These are phyloP conservation scores for Phyllostachys edulis DNA, from an alignment of 176 grass and related monocot species.

Conservation along the genomic window DNA sequence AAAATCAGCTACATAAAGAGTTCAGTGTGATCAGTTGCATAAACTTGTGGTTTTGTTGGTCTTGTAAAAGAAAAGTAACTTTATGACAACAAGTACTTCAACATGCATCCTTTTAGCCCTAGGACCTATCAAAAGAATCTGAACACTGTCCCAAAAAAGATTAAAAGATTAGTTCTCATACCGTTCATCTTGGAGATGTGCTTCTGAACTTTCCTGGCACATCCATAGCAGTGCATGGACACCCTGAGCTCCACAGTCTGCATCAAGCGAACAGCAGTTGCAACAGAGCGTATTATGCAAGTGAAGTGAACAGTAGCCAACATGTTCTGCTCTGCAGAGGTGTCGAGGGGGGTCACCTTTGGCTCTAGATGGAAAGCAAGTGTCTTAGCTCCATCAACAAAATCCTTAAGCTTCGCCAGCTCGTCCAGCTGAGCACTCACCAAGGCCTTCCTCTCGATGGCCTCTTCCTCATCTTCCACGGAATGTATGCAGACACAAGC, in stretches of 20 bases:
- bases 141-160: not conserved
- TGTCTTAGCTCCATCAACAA: constrained; percentile 61
- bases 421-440: constrained; percentile 74
- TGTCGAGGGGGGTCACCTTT: constrained; percentile 47
- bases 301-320: not conserved
- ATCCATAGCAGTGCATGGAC: constrained; percentile 96
- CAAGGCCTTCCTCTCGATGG: constrained; percentile 60
- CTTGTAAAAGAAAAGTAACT: not conserved
- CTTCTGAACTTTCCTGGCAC: constrained; percentile 90
- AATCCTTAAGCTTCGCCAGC: constrained; percentile 70
- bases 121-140: not conserved
- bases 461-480: constrained; percentile 53
- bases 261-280: constrained; percentile 1
- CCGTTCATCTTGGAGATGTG: constrained; percentile 99
- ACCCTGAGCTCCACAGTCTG: constrained; percentile 94
- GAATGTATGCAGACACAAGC: constrained; percentile 63
- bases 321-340: constrained; percentile 3
- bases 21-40: not conserved
- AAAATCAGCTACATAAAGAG: not conserved
- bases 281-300: not conserved
- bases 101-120: not conserved
- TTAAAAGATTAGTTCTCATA: constrained; percentile 31
- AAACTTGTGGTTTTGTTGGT: not conserved
- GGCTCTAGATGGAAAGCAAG: constrained; percentile 94
- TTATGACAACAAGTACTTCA: not conserved